phyloP scores from a whole-genome alignment of 306 rosid species.

The Medicago lupulina region DNA sequence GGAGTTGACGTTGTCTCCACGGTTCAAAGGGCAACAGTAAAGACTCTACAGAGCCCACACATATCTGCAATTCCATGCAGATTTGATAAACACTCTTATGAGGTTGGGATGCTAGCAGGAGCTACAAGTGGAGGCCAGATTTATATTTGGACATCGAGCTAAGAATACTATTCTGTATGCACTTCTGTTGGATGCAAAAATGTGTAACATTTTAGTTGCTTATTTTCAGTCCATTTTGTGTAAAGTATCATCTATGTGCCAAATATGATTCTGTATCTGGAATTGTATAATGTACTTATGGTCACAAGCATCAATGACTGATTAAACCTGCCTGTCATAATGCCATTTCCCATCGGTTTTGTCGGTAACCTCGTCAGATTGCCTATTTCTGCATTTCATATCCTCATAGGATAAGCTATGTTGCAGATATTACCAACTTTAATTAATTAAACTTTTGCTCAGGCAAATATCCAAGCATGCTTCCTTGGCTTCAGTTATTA shows the following conservation, averaged over 20 bases:
- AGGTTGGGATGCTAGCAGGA: constrained; percentile 60
- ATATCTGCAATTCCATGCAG: constrained; percentile 87
- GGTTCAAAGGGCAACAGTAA: constrained; percentile 45
- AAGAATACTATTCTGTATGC: constrained; percentile 20
- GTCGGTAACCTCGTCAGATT: not conserved
- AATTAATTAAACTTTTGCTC: not conserved
- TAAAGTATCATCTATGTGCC: not conserved
- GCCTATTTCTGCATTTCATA: not conserved
- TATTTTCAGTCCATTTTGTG: not conserved
- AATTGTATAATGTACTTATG: not conserved
- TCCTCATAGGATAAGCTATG: not conserved
- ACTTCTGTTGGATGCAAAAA: not conserved
- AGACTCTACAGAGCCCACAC: constrained; percentile 65
- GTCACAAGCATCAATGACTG: not conserved
- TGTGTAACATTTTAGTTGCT: not conserved
- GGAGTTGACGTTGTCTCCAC: constrained; percentile 77
- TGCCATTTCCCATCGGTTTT: not conserved
- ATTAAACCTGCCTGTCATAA: not conserved
- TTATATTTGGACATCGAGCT: constrained; percentile 52
- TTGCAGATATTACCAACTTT: not conserved
- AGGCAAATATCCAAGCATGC: not conserved
- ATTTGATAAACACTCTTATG: constrained; percentile 63
- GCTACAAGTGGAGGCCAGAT: constrained; percentile 61
- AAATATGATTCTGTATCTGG: not conserved
- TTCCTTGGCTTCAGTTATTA: not conserved